Conservation (phyloP, 768 basidiomycete genomes). For the Mycena leptocephala region DNA sequence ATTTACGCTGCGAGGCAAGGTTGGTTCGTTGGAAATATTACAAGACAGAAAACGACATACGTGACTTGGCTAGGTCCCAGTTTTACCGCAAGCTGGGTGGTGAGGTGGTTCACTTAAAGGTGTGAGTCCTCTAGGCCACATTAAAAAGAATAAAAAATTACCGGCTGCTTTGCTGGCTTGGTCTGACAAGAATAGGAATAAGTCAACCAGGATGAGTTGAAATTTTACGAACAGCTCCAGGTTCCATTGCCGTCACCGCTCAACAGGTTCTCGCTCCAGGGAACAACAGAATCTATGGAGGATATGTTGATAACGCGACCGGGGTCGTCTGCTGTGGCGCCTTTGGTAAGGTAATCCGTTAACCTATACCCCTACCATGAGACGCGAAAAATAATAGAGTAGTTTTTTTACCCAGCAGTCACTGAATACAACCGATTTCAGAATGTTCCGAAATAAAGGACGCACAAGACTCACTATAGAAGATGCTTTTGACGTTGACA, state of each 20-base stretch:
- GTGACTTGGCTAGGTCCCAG: constrained; percentile 37
- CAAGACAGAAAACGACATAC: constrained; percentile 8
- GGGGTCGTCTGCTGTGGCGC: constrained; percentile 59
- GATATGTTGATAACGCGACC: constrained; percentile 73
- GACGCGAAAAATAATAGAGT: not conserved
- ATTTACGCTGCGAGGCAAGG: constrained; percentile 24
- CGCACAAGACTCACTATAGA: constrained; percentile 18
- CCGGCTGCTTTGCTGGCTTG: constrained; percentile 38
- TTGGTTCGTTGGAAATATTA: not conserved
- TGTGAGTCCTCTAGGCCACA: not conserved
- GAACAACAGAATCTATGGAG: constrained; percentile 35
- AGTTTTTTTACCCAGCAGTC: constrained; percentile 31
- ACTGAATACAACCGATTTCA: constrained; percentile 6
- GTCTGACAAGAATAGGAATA: constrained; percentile 15
- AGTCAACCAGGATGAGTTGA: not conserved
- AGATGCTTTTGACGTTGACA: constrained; percentile 26
- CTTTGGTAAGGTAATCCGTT: constrained; percentile 41
- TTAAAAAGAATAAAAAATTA: not conserved
- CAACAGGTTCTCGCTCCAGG: constrained; percentile 30
- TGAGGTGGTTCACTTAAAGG: constrained; percentile 31
- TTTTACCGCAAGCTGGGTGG: constrained; percentile 35
- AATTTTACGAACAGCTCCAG: constrained; percentile 27
- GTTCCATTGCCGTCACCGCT: constrained; percentile 37
- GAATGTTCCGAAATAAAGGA: not conserved
- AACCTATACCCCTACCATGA: constrained; percentile 23